phyloP scores from a whole-genome alignment of 345 rosid genomes.

The Aquilaria yunnanensis region DNA sequence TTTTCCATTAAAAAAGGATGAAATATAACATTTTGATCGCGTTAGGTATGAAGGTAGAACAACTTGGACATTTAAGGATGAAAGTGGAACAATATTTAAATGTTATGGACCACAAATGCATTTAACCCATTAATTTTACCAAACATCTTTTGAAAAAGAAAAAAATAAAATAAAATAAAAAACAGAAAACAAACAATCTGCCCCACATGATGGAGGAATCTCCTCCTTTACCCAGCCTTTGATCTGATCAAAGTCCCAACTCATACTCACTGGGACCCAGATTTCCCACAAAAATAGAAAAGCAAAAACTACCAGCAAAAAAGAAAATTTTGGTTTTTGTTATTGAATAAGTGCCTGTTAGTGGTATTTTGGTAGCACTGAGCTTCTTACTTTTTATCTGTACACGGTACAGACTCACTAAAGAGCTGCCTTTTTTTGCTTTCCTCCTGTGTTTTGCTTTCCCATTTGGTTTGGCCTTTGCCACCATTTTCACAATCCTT shows the following conservation, averaged over 20 bases:
- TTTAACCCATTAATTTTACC: no score
- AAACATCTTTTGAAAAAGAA: no score
- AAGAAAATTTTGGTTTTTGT: not conserved
- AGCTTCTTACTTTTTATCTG: slow-evolving; percentile 5
- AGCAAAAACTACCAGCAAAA: not conserved
- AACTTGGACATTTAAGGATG: no score
- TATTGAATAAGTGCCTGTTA: not conserved
- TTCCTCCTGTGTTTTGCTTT: slow-evolving; percentile 1
- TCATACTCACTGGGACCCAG: slow-evolving; percentile 3
- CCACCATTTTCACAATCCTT: not conserved
- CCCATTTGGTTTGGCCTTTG: not conserved
- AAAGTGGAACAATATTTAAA: no score
- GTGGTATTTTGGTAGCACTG: not conserved
- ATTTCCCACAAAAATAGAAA: not conserved
- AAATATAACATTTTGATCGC: no score
- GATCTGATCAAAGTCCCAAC: slow-evolving; percentile 2
- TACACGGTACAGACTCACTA: slow-evolving; percentile 2
- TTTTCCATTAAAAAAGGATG: no score
- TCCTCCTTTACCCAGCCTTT: not conserved
- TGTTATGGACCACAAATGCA: no score
- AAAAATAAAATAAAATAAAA: no score
- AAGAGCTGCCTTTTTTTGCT: slow-evolving; percentile 6
- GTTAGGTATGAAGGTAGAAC: no score
- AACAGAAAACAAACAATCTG: not conserved
- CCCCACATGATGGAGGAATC: not conserved